Base-by-base conservation (phyloP, 441 rosid species). In the Populus hybrid region DNA sequence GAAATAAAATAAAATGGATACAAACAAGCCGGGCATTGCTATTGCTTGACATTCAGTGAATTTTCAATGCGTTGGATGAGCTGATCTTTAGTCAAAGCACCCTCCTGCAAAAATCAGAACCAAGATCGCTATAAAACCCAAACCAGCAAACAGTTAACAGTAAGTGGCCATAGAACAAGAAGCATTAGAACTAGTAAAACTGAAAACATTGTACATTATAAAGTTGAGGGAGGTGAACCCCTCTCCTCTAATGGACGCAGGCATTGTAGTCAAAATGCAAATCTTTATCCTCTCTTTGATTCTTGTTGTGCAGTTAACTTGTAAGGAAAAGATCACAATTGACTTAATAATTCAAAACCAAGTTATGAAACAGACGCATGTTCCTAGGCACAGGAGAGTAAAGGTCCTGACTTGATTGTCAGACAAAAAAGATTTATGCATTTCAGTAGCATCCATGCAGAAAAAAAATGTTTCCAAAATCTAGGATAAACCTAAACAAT, bases 61-160 rank as follows among this genome's bases (percentile, higher is more conserved):
- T 79, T 87, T 79, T 92, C 91, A 57, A 92, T 84, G 16, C 88
- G 88, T 86, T 87, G 81, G 42, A 94, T 76, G 78, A 94, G 89
- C 77, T 87, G 87, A 78, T 90, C 82, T n/a, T 88, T 93, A 12
- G 89, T 73, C 80, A 91, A 83, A 78, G 98, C 97, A 67, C 97
- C 98, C 79, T 92, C 97, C 95, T 90, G 82, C 79, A 80, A 69
- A 8, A 18, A 64, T 57, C 86, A 80, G 79, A 80, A 61, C 18
- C 32, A 61, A 67, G 75, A 30, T 50, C 34, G 66, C 50, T 59
- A 34, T 1, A 26, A 19, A 72, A 9, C 16, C 19, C 21, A 71
- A 38, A 72, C 63, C 18, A 24, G 19, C n/a, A 46, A 35, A 24
- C 36, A 30, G 64, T 24, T 30, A 9, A 19, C 50, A 8, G 34